These are phyloP conservation scores for Iberis pinnata DNA, from an alignment of 345 rosid species.

Conservation along the genomic window DNA sequence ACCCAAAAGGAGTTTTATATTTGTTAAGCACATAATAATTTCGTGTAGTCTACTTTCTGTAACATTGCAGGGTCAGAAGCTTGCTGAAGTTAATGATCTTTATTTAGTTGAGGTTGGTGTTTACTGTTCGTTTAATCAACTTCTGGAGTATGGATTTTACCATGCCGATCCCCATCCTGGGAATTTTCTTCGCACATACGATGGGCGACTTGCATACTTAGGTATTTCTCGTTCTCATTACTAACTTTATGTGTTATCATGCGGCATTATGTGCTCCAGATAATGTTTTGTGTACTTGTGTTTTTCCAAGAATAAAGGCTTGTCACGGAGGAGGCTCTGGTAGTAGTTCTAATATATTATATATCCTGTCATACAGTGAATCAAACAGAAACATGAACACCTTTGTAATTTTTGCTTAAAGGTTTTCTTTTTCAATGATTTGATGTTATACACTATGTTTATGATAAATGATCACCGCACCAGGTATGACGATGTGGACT, in stretches of 20 bases:
- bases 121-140: slow-evolving; percentile 92
- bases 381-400: slow-evolving; percentile 14
- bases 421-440: slow-evolving; percentile 6
- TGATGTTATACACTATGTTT: neutral
- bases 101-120: slow-evolving; percentile 78
- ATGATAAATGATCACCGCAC: slow-evolving; percentile 3
- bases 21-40: slow-evolving; percentile 8
- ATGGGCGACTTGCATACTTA: slow-evolving; percentile 87
- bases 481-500: neutral
- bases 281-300: neutral
- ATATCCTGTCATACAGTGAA: slow-evolving; percentile 3
- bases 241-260: neutral
- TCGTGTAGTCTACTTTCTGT: slow-evolving; percentile 11
- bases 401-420: neutral
- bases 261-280: slow-evolving; percentile 1
- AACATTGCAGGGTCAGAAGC: slow-evolving; percentile 63
- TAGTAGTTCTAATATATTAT: slow-evolving; percentile 10
- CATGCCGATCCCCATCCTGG: slow-evolving; percentile 99
- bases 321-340: slow-evolving; percentile 3
- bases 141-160: slow-evolving; percentile 85
- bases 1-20: too few relatives aligned
- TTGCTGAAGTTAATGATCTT: slow-evolving; percentile 72
- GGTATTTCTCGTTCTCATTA: slow-evolving; percentile 54
- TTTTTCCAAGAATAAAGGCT: slow-evolving; percentile 1
- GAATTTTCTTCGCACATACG: slow-evolving; percentile 76